A percentile compares a stretch with the other conserved stretches of the same genome.
phyloP scores from a whole-genome alignment of 805 yeast genomes.

The Kodamaea sagamina region DNA sequence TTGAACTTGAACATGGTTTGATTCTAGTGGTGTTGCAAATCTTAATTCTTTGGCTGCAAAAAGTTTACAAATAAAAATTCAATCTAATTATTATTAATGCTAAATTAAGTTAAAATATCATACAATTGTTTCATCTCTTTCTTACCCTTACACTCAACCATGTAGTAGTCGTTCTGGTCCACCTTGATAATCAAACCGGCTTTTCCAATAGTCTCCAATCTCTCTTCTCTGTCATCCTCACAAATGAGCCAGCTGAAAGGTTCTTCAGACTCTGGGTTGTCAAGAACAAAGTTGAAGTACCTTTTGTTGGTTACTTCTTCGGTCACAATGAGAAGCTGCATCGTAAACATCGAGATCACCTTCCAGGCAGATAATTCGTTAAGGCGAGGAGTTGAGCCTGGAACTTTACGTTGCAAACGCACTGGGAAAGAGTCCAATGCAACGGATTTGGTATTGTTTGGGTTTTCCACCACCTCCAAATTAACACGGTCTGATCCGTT shows the following conservation, averaged over 20 bases:
- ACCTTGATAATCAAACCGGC: conserved; percentile 43
- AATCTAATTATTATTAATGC: conserved; percentile 1
- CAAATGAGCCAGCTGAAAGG: conserved; percentile 33
- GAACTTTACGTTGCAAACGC: conserved; percentile 38
- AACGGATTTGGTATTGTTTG: conserved; percentile 25
- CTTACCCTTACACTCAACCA: conserved; percentile 48
- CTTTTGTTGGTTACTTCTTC: conserved; percentile 27
- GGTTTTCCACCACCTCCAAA: conserved; percentile 25
- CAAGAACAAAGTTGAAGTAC: conserved; percentile 32
- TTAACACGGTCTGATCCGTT: conserved; percentile 23
- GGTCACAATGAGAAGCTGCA: conserved; percentile 31
- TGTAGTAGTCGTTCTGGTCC: conserved; percentile 32
- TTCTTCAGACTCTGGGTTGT: conserved; percentile 18
- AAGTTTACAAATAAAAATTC: background rate
- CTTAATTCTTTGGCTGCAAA: conserved; percentile 5
- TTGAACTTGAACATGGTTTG: background rate
- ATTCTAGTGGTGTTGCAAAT: background rate
- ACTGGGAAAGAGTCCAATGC: conserved; percentile 35
- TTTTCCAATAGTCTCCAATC: conserved; percentile 42
- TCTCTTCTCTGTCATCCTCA: conserved; percentile 29
- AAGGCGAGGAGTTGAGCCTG: conserved; percentile 19
- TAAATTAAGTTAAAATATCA: conserved; percentile 18
- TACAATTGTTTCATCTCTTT: conserved; percentile 36
- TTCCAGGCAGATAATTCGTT: conserved; percentile 45
- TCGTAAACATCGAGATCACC: conserved; percentile 40